A percentile compares a stretch with the other conserved stretches of the same genome.
Evolutionary conservation across 495 filamentous ascomycete species (phyloP).

Genomic region (Lasiosphaeria miniovina): DNA sequence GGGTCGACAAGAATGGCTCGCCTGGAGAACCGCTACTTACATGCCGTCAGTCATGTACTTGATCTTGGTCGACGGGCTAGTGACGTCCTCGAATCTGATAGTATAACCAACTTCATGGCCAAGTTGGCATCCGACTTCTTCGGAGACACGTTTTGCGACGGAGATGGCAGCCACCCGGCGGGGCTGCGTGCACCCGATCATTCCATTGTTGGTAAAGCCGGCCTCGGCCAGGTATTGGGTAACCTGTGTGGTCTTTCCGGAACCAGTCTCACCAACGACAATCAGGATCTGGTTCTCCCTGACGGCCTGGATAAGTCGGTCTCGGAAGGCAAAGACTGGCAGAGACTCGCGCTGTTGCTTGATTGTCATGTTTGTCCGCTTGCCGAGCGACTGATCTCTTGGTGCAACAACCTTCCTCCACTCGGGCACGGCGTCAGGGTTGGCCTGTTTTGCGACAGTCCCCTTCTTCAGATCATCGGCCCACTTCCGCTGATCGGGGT

Average conservation of each 20-base stretch:
- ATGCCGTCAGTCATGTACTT: conserved; percentile 99
- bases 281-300: conserved; percentile 86
- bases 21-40: conserved; percentile 21
- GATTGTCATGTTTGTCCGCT: conserved; percentile 86
- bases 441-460: conserved; percentile 39
- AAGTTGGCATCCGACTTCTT: conserved; percentile 89
- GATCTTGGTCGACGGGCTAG: conserved; percentile 84
- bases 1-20: too few species aligned
- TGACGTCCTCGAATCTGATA: conserved; percentile 95
- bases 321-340: conserved; percentile 87
- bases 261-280: conserved; percentile 96
- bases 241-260: conserved; percentile 94
- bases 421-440: conserved; percentile 71
- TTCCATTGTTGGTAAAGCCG: conserved; percentile 82
- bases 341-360: conserved; percentile 91
- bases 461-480: conserved; percentile 72
- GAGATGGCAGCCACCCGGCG: conserved; percentile 97
- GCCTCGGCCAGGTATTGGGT: conserved; percentile 94
- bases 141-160: conserved; percentile 92
- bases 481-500: conserved; percentile 78
- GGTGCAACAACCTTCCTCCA: conserved; percentile 86
- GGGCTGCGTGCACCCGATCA: conserved; percentile 96
- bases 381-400: conserved; percentile 80
- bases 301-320: conserved; percentile 85
- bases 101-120: conserved; percentile 96